Base-by-base conservation (phyloP, 331 rosid genomes). In the Cydonia oblonga region DNA sequence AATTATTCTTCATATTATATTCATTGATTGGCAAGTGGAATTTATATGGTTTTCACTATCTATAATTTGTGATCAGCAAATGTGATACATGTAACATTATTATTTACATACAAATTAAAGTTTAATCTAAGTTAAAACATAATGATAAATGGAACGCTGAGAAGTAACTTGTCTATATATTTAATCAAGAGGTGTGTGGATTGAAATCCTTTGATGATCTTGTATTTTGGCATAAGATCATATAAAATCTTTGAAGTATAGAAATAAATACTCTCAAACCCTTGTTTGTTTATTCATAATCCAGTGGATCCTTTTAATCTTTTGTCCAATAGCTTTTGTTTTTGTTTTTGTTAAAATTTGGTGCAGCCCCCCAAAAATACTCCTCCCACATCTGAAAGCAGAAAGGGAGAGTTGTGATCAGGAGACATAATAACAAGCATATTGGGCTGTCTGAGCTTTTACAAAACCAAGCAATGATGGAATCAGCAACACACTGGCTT, bases 391-490 rank as follows among this genome's bases (percentile, higher is more conserved):
- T 75, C 32, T 64, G 57, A 82, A 82, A 78, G 72, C 77, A 58
- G 56, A 69, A 38, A 26, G 30, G 30, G 64, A 8, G 26, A 56
- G 24, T 56, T 44, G 59, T 24, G 15, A 70, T 35, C 52, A 6
- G 46, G 52, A 19, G 68, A 71, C 44, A 32, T 49, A 23, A 62
- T 19, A 67, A 69, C 26, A 40, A 69, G 76, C 78, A 82, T 66
- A 74, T 78, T 81, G 75, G 67, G 67, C 18, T 77, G 85, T 65
- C 75, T 51, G 72, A 38, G 65, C 78, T 79, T 79, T 79, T 42
- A 67, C 66, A 71, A 81, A 76, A 72, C 66, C 53, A 76, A 80
- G 80, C 60, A 79, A 71, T 71, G 77, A 68, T 83, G 80, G 73
- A 73, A 71, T n/a, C 68, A 25, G 57, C 80, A 74, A 49, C 54